Evolutionary conservation across 116 monocot genomes (phyloP).

Genomic region (Posidonia oceanica): DNA sequence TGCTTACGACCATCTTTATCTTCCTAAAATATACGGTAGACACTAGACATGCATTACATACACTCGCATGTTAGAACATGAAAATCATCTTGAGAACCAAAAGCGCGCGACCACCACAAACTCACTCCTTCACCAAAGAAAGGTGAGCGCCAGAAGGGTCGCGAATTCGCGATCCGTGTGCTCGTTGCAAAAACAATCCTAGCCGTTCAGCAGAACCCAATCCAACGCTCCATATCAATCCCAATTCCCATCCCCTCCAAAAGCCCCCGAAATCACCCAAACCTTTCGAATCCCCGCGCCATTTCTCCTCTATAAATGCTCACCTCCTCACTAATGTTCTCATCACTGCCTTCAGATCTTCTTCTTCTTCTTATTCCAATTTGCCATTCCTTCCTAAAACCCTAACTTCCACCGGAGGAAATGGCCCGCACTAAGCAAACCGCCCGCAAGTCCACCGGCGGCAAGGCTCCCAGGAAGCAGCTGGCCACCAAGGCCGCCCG

Average conservation of each 20-base stretch:
- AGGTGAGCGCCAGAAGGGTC: no score
- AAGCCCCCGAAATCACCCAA: no score
- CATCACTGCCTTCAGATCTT: neutral
- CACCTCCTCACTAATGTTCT: neutral
- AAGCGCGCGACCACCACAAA: no score
- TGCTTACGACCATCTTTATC: no score
- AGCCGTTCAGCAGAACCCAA: neutral
- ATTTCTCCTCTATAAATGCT: neutral
- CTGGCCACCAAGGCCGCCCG: constrained; percentile 12
- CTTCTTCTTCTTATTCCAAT: no score
- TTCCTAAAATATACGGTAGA: no score
- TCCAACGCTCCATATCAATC: neutral
- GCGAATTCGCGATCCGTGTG: neutral
- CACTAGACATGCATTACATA: no score
- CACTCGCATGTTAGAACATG: no score
- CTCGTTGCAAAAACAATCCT: neutral
- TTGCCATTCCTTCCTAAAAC: neutral
- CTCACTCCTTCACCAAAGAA: no score
- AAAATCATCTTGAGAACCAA: no score
- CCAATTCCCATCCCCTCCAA: no score
- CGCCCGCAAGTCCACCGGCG: constrained; percentile 16
- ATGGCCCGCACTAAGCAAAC: constrained; percentile 12
- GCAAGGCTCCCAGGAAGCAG: constrained; percentile 16
- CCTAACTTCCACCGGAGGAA: neutral
- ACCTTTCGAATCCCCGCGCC: no score